Evolutionary conservation across 176 grass and related monocot species (phyloP).

Genomic region (Tillandsia leiboldiana): DNA sequence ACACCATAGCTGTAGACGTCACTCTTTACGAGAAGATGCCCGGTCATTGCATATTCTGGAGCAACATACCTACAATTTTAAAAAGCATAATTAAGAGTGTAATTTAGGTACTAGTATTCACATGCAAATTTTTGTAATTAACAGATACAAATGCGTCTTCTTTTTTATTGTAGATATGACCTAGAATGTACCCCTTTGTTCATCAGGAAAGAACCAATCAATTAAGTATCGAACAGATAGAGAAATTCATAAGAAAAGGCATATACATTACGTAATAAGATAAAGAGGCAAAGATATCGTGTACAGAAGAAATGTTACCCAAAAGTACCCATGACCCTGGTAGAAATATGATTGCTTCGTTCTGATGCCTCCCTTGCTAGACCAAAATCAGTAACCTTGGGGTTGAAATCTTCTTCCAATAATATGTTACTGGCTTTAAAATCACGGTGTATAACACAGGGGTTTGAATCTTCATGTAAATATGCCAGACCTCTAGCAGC

Average conservation of each 20-base stretch:
- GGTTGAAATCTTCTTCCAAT: conserved; percentile 89
- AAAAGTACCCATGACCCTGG: conserved; percentile 94
- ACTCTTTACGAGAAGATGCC: conserved; percentile 87
- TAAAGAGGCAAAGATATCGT: background rate
- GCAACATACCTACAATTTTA: conserved; percentile 73
- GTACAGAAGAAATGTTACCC: conserved; percentile 45
- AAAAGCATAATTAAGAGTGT: conserved; percentile 17
- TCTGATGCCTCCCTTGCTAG: conserved; percentile 91
- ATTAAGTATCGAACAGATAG: background rate
- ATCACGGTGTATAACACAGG: conserved; percentile 93
- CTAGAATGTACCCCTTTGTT: background rate
- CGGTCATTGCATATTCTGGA: conserved; percentile 99
- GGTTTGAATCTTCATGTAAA: conserved; percentile 92
- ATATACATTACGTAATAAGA: background rate
- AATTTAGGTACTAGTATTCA: conserved; percentile 14
- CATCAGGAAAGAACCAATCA: background rate
- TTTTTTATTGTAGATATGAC: background rate
- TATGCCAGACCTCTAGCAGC: conserved; percentile 95
- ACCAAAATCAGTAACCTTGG: conserved; percentile 97
- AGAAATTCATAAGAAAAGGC: background rate
- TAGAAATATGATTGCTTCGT: conserved; percentile 61
- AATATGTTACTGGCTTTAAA: conserved; percentile 94
- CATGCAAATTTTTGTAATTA: background rate
- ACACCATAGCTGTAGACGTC: conserved; percentile 98
- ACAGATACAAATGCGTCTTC: background rate